phyloP scores from a whole-genome alignment of 306 rosid genomes.

The Quercus aquifolioides region DNA sequence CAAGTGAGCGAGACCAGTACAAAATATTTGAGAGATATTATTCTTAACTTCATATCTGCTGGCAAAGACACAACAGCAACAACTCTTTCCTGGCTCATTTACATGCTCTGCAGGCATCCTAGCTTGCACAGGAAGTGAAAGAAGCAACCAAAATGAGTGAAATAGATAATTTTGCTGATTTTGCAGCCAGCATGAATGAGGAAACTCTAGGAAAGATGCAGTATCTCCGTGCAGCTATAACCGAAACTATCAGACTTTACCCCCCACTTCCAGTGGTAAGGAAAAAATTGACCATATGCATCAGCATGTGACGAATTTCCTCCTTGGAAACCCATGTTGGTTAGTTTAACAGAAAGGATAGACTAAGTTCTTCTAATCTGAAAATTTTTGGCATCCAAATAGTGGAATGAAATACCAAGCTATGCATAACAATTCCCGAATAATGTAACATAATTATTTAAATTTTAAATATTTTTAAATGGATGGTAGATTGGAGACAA shows the following conservation, averaged over 20 bases:
- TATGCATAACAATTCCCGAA: no score
- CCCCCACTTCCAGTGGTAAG: conserved; percentile 83
- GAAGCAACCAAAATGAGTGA: conserved; percentile 33
- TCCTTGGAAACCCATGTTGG: not conserved
- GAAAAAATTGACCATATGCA: not conserved
- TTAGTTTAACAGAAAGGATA: no score
- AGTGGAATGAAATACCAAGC: no score
- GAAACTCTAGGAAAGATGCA: conserved; percentile 63
- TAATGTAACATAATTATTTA: no score
- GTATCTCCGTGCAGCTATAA: conserved; percentile 68
- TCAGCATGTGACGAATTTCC: not conserved
- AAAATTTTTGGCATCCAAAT: no score
- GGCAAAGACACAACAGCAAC: conserved; percentile 74
- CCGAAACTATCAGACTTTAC: conserved; percentile 78
- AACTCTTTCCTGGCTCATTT: conserved; percentile 69
- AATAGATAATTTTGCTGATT: conserved; percentile 36
- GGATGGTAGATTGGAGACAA: no score
- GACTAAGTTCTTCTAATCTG: not conserved
- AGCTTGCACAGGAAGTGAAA: conserved; percentile 52
- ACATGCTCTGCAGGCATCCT: conserved; percentile 65
- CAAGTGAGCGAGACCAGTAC: conserved; percentile 32
- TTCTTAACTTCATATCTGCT: conserved; percentile 58
- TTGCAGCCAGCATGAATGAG: conserved; percentile 40
- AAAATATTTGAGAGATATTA: conserved; percentile 54
- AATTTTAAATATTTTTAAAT: no score